Evolutionary conservation across 2,329 filamentous ascomycete genomes (phyloP), one percentile per base, ranked within the genome.

Genomic region (Diplodia corticola): DNA sequence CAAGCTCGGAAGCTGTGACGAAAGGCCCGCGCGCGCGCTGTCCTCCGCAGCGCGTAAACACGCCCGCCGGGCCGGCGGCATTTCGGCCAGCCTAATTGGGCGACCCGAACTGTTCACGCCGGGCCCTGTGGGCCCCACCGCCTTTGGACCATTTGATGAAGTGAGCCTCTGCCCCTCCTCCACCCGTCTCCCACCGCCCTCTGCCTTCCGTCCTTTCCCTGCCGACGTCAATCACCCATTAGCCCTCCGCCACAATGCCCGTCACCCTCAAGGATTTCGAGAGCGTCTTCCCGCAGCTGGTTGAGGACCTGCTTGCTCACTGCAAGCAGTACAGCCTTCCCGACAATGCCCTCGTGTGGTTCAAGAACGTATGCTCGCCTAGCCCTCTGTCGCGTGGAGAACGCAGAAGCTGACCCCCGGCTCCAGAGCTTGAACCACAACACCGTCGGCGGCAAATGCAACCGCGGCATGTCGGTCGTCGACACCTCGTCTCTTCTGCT

Each of bases 391-490:
- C 61, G 66, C 70, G 75, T 65, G 44, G 35, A 54, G 61, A 37
- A 24, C 17, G 15, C 17, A 59, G 65, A 44, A 61, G 35, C 50
- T 60, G 20, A 33, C 12, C 2, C 2, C 12, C 5, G n/a, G n/a
- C 28, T 17, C 63, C 73, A 97, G 92, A 90, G 86, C 69, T 86
- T 98, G 74, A 86, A 93, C 76, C 85, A 88, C 82, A 99, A 99
- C 82, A 88, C 92, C 6, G 83, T 95, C 64, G 95, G 95, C 72
- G 95, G 95, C 77, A 99, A 99, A 85, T 97, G 93, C 84, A 99
- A 99, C 83, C 92, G 95, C 76, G 95, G 95, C 82, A 96, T 99
- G 88, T 98, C 93, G 55, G 94, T 98, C 68, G 90, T 95, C 71
- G 95, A 99, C 82, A 95, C 93, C 54, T 89, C 89, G 70, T 90